Base-by-base conservation (phyloP, 2,329 filamentous ascomycete species). In the Thielaviopsis musarum region DNA sequence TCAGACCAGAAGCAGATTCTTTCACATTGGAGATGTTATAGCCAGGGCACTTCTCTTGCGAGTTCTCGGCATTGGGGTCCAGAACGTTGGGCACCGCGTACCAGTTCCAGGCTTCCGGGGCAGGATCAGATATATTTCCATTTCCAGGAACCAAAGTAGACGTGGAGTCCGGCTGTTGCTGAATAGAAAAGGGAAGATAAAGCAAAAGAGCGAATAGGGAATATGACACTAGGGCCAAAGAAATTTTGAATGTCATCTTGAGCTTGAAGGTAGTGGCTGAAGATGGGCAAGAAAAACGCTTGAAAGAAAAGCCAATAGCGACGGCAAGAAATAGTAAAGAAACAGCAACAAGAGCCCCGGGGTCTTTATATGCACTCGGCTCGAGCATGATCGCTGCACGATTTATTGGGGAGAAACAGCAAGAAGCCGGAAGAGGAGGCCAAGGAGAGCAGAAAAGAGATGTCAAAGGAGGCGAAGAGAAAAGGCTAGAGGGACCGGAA, bases 1-100 rank as follows among this genome's bases (percentile, higher is more conserved):
- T 86, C 58, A 93, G 71, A 9, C 80, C 80, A 56, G 72, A 73
- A 41, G 69, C 66, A 0, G 73, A 78, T 56, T 74, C 70, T 57
- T 73, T 68, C 15, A 88, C 74, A 66, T 85, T 81, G 19, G 75
- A 78, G 1, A 84, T 85, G 28, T 67, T 75, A 71, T 89, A 90
- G 15, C 86, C 85, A 0, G 84, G 83, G 65, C 86, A 89, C 1
- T 81, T 73, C 10, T 72, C 48, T 38, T 64, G 63, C 48, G 58
- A 59, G n/a, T 64, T 55, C 22, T 62, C 57, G 17, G 63, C 63
- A 17, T 62, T 58, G 48, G 53, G 26, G 21, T 64, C 59, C 5
- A 48, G 53, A 7, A 61, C 58, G 17, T 61, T 64, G 48, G 63
- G 60, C 15, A 62, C 28, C 7, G 58, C 57, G 45, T 62, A 62